These are phyloP conservation scores for Tricholoma saponaceum DNA, from an alignment of 768 basidiomycete species.

Conservation along the genomic window DNA sequence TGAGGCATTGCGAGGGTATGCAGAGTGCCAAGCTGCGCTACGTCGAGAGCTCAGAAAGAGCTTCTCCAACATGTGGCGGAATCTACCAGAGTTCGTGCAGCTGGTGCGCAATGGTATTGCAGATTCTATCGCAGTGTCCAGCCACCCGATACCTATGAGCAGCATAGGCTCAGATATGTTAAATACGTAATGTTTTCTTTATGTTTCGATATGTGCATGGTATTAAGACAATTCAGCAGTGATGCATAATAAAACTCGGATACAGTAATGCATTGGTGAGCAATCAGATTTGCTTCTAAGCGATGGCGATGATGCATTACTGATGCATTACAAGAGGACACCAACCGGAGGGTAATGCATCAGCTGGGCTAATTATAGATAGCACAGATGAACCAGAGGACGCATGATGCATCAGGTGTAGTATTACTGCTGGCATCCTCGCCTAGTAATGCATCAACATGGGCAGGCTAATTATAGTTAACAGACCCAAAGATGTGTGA, in stretches of 20 bases:
- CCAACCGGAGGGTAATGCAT: neutral
- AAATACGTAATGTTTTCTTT: neutral
- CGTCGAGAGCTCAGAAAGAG: neutral
- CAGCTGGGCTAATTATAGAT: neutral
- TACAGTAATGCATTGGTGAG: too few species aligned
- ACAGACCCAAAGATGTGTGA: too few species aligned
- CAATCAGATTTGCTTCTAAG: neutral
- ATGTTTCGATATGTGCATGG: neutral
- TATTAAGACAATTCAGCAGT: neutral
- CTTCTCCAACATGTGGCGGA: slow-evolving; percentile 2
- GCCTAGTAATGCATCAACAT: neutral
- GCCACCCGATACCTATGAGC: neutral
- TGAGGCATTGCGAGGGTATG: slow-evolving; percentile 10
- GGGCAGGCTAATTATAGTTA: neutral
- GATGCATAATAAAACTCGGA: neutral
- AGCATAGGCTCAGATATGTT: neutral
- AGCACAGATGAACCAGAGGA: neutral
- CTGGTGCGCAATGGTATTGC: neutral
- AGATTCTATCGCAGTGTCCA: neutral
- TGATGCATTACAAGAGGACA: neutral
- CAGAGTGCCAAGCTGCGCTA: slow-evolving; percentile 7
- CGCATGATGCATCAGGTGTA: neutral
- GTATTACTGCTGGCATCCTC: too few species aligned
- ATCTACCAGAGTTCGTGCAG: slow-evolving; percentile 1
- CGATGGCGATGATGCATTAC: neutral